Percentiles rank a stretch among this genome's conserved stretches.
phyloP scores from a whole-genome alignment of 768 basidiomycete species.

The Chalciporus piperatus region DNA sequence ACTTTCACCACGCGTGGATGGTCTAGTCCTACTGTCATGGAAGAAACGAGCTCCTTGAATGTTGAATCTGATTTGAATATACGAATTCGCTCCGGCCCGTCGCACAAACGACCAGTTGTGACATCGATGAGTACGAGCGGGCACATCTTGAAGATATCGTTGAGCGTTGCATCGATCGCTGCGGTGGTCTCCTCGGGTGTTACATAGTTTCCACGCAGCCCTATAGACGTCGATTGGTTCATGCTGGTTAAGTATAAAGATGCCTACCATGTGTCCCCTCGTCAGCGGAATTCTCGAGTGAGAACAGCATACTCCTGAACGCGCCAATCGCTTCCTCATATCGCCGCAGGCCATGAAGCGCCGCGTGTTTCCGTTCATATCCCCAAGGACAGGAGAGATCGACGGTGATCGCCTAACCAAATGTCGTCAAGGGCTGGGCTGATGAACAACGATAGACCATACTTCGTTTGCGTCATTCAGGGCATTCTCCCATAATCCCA shows the following conservation, averaged over 20 bases:
- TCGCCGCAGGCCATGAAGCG: not conserved
- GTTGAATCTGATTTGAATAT: slow-evolving; percentile 1
- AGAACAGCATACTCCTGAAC: not conserved
- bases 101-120: not conserved
- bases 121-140: slow-evolving; percentile 3
- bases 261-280: slow-evolving; percentile 1
- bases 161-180: not conserved
- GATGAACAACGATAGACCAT: not conserved
- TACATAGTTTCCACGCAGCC: not conserved
- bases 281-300: not conserved
- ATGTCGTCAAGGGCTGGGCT: no score
- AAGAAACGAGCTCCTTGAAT: not conserved
- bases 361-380: not conserved
- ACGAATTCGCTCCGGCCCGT: not conserved
- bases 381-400: not conserved
- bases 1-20: not conserved
- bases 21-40: not conserved
- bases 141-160: not conserved
- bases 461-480: slow-evolving; percentile 1
- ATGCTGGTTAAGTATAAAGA: not conserved
- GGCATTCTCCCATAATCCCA: slow-evolving; percentile 1
- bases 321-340: not conserved
- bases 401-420: not conserved
- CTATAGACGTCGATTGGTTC: not conserved
- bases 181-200: not conserved